Evolutionary conservation across 257 asterid genomes (phyloP).

Genomic region (Penstemon eatonii): DNA sequence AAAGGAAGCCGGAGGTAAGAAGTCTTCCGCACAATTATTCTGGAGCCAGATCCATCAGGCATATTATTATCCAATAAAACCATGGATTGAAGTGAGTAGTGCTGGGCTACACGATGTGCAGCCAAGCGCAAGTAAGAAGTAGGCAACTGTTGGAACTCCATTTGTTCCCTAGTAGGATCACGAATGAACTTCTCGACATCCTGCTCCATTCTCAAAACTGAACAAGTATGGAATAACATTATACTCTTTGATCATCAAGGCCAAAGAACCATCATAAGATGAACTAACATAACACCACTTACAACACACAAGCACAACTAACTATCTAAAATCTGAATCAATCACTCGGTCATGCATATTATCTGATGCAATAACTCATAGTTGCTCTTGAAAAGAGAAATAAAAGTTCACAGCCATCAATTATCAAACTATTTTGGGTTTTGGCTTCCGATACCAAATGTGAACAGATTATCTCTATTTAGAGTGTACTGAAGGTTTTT

Average conservation of each 20-base stretch:
- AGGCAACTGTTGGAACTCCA: slow-evolving; percentile 96
- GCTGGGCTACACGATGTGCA: slow-evolving; percentile 99
- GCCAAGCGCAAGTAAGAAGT: slow-evolving; percentile 97
- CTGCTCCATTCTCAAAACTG: slow-evolving; percentile 98
- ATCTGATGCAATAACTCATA: background rate
- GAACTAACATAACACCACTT: background rate
- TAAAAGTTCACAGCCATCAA: slow-evolving; percentile 18
- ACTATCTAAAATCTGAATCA: slow-evolving; percentile 7
- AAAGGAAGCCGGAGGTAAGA: slow-evolving; percentile 64
- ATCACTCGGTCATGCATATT: slow-evolving; percentile 11
- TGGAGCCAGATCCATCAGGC: slow-evolving; percentile 92
- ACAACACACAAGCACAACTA: background rate
- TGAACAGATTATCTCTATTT: background rate
- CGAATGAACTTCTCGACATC: slow-evolving; percentile 86
- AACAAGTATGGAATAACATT: slow-evolving; percentile 17
- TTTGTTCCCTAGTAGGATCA: slow-evolving; percentile 81
- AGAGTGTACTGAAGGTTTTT: background rate
- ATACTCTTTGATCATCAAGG: slow-evolving; percentile 11
- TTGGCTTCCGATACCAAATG: background rate
- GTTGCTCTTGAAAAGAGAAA: background rate
- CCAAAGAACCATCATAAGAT: slow-evolving; percentile 2
- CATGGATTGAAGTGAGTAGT: slow-evolving; percentile 95
- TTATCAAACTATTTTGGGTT: background rate
- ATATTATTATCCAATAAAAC: slow-evolving; percentile 84
- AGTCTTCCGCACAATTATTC: slow-evolving; percentile 78